phyloP scores from a whole-genome alignment of 2,329 filamentous ascomycete species.

The Xylaria sp. region DNA sequence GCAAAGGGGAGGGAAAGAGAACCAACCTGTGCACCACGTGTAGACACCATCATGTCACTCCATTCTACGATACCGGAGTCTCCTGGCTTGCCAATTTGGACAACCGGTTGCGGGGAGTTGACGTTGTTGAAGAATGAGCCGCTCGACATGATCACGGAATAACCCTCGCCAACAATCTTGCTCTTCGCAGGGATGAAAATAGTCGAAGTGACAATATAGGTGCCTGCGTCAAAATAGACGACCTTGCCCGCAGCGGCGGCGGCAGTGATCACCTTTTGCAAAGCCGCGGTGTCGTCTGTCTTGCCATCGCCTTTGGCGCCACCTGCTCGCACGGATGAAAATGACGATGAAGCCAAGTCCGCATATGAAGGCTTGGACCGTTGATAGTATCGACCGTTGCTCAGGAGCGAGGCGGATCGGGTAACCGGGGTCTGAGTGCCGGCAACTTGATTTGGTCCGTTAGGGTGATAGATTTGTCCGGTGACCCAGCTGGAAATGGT shows the following conservation, averaged over 20 bases:
- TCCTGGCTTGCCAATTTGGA: constrained; percentile 67
- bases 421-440: constrained; percentile 57
- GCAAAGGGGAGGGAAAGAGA: not conserved
- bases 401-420: constrained; percentile 67
- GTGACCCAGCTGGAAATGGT: constrained; percentile 69
- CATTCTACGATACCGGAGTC: constrained; percentile 70
- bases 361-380: constrained; percentile 83
- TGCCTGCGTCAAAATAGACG: constrained; percentile 71
- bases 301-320: constrained; percentile 79
- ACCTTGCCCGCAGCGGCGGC: constrained; percentile 65
- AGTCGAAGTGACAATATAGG: constrained; percentile 70
- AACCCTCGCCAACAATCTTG: constrained; percentile 70
- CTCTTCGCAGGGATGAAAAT: constrained; percentile 60
- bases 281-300: constrained; percentile 79
- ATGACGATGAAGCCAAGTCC: constrained; percentile 64
- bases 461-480: constrained; percentile 71
- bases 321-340: constrained; percentile 74
- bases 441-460: constrained; percentile 61
- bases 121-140: constrained; percentile 62
- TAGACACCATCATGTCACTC: constrained; percentile 72
- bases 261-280: constrained; percentile 72
- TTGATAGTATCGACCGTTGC: constrained; percentile 70
- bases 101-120: constrained; percentile 64
- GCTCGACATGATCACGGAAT: constrained; percentile 63
- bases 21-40: constrained; percentile 61